Evolutionary conservation across 345 rosid genomes (phyloP), one percentile per base, ranked within the genome.

Genomic region (Angophora floribunda): DNA sequence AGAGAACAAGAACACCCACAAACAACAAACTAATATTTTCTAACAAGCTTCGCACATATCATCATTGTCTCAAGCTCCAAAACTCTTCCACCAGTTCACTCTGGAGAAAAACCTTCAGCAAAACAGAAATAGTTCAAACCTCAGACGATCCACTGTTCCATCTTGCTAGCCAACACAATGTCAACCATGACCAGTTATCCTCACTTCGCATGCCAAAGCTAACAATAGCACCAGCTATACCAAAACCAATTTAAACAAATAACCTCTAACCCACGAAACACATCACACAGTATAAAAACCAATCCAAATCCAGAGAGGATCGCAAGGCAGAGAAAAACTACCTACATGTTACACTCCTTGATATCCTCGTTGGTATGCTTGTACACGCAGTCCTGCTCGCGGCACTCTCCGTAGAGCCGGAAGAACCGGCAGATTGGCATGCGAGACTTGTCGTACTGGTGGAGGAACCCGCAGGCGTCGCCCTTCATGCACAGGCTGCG

Each of bases 401-500:
- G 92, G 89, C 99, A 98, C 95, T 98, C 99, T 9, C 99, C 99
- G 49, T 93, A 96, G 3, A 94, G 90, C 86, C 99, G 91, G 79
- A 98, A 98, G 85, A 97, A 96, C 3, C 99, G 91, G 92, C 99
- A 96, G 85, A 98, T 96, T 4, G 99, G 99, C 99, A 98, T 98
- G 63, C 99, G 93, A 85, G 99, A 93, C 93, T 98, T 98, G 49
- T 98, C 99, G 89, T 93, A 98, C 94, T 97, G 99, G 70, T 98
- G 99, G 22, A 98, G 99, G 92, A 98, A 98, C 59, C 98, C 99
- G 88, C 99, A 98, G 88, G 97, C 99, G 85, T 98, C 99, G 50
- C 99, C 99, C 91, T 98, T 98, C 99, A 97, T 97, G 89, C 99
- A 98, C 51, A 98, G 95, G 88, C 99, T 94, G 55, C 99, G 95